phyloP scores from a whole-genome alignment of 257 asterid genomes.

The Mentha longifolia region DNA sequence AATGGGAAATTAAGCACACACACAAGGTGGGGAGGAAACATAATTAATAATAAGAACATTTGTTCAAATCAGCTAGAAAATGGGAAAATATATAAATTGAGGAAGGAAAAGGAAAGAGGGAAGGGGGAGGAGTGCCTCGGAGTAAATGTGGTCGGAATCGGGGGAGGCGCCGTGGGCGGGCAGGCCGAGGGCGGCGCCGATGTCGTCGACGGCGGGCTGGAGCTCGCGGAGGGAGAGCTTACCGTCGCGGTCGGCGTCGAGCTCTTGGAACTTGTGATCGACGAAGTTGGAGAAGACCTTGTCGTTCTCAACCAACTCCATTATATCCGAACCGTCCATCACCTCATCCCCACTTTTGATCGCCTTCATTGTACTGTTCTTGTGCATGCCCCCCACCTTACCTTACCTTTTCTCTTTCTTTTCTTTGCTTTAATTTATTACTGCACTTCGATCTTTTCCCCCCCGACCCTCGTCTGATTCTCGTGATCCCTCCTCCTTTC shows the following conservation, averaged over 20 bases:
- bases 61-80: neutral
- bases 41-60: neutral
- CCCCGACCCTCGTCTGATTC: conserved; percentile 30
- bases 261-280: conserved; percentile 79
- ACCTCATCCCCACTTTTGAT: conserved; percentile 46
- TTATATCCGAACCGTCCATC: conserved; percentile 95
- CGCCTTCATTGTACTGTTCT: conserved; percentile 36
- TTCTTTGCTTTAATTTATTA: conserved; percentile 33
- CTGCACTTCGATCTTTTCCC: no score
- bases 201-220: conserved; percentile 82
- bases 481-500: conserved; percentile 38
- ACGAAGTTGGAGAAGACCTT: conserved; percentile 71
- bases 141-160: conserved; percentile 73
- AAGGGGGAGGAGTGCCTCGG: conserved; percentile 51
- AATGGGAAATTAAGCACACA: neutral
- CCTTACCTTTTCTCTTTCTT: neutral
- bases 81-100: neutral
- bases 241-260: conserved; percentile 83
- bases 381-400: conserved; percentile 33
- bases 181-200: conserved; percentile 86
- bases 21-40: neutral
- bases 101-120: neutral
- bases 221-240: conserved; percentile 77
- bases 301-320: conserved; percentile 91
- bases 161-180: conserved; percentile 78